phyloP scores from a whole-genome alignment of 2,329 filamentous ascomycete genomes.

The Amauroascus verrucosus region DNA sequence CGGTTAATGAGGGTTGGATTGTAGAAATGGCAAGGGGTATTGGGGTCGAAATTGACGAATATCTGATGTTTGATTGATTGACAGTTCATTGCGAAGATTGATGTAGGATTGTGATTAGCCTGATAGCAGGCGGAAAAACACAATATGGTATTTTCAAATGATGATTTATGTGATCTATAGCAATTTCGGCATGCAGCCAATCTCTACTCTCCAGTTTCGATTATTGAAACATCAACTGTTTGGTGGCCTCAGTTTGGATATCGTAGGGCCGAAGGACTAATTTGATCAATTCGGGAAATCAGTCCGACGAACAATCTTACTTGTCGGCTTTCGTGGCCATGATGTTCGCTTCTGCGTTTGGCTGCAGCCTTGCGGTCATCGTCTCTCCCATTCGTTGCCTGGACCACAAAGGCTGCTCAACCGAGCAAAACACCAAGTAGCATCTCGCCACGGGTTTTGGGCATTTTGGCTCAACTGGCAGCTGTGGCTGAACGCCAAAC shows the following conservation, averaged over 20 bases:
- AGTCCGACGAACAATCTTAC: background rate
- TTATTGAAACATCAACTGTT: conserved; percentile 3
- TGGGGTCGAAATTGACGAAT: conserved; percentile 39
- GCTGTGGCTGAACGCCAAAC: conserved; percentile 9
- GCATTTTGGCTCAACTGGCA: background rate
- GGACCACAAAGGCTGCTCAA: background rate
- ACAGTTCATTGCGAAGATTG: background rate
- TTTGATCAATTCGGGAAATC: background rate
- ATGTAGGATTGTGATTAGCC: background rate
- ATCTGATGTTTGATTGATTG: conserved; percentile 13
- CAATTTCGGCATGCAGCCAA: background rate
- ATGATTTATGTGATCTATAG: background rate
- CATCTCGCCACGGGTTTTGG: conserved; percentile 4
- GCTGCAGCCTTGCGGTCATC: conserved; percentile 3
- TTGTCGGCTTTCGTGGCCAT: background rate
- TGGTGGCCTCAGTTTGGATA: too few relatives aligned
- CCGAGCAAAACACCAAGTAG: background rate
- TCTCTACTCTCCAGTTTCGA: background rate
- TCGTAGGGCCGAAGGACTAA: too few relatives aligned
- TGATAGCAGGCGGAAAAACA: background rate
- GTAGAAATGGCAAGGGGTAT: conserved; percentile 37
- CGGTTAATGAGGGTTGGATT: conserved; percentile 34
- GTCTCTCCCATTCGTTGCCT: background rate
- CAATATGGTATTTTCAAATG: background rate
- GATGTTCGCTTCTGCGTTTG: background rate